Evolutionary conservation across 2,329 filamentous ascomycete species (phyloP), one percentile per base, ranked within the genome.

Genomic region (Penicillium expansum): DNA sequence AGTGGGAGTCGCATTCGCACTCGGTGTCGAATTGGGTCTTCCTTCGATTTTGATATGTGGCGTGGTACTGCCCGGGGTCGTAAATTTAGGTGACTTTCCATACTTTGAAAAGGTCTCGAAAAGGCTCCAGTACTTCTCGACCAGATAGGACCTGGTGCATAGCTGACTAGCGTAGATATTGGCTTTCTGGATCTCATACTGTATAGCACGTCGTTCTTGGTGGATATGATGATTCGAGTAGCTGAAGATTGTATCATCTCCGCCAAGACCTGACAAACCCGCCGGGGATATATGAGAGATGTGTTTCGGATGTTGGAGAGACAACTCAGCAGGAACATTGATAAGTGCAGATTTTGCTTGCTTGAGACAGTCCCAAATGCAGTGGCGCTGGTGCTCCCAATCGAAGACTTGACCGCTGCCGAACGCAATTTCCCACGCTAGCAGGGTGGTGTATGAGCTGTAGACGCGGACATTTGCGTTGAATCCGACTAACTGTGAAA

Each of bases 141-240:
- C 90, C 55, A 93, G 86, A 70, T 91, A 92, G 0, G 90, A 93
- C 24, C 92, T 83, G 0, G 91, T 95, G 2, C 87, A 86, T 10
- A 96, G 79, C 67, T 92, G 88, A 6, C 88, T 93, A 2, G 87
- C 86, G 69, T 93, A 91, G 38, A 96, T 90, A 71, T 96, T 96
- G 7, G 91, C 90, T 71, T 95, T 96, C 71, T 96, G 91, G 30
- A 96, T 94, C 74, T 96, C 92, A 63, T 87, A 91, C 69, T 94
- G 90, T 5, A 92, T 76, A 5, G 67, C 62, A 11, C 71, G 72
- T 29, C 67, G 67, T 48, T 70, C 65, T 20, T 61, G 64, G 16
- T 63, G 38, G 10, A 63, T 61, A 11, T 64, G 61, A 16, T 69
- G 67, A 37, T 67, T 62, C 0, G 74, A 77, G 0, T 66, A 67